These are phyloP conservation scores for Calocybe indica DNA, from an alignment of 768 basidiomycete species.

Conservation along the genomic window DNA sequence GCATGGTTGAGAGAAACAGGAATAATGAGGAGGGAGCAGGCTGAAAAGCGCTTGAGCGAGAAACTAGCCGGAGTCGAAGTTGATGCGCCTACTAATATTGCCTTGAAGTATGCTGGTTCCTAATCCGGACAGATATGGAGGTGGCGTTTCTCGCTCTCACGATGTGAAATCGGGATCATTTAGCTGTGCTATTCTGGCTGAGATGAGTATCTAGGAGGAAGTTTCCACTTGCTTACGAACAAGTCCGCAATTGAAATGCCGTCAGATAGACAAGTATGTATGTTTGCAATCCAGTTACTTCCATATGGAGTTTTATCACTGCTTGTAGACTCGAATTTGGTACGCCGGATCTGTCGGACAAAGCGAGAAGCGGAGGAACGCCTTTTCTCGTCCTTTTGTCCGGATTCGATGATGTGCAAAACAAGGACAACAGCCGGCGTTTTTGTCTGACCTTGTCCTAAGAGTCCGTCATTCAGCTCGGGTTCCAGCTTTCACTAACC, in stretches of 20 bases:
- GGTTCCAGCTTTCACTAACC: too few species aligned
- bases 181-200: constrained; percentile 14
- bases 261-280: constrained; percentile 15
- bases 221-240: constrained; percentile 13
- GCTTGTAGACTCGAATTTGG: constrained; percentile 5
- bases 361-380: not conserved
- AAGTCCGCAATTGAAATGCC: constrained; percentile 17
- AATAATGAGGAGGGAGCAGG: constrained; percentile 12
- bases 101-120: constrained; percentile 7
- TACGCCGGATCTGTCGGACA: constrained; percentile 18
- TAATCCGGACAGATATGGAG: constrained; percentile 18
- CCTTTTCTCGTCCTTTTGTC: not conserved
- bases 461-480: constrained; percentile 1
- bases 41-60: constrained; percentile 10
- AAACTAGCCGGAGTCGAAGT: constrained; percentile 12
- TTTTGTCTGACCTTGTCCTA: not conserved
- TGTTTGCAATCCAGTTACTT: constrained; percentile 6
- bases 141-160: constrained; percentile 18
- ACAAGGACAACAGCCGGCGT: not conserved
- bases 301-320: constrained; percentile 13
- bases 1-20: constrained; percentile 19
- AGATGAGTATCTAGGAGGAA: constrained; percentile 15
- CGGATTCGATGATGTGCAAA: not conserved
- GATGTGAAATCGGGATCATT: constrained; percentile 17
- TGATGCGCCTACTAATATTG: constrained; percentile 15